These are phyloP conservation scores for Phallus indusiatus DNA, from an alignment of 768 basidiomycete genomes.

Conservation along the genomic window DNA sequence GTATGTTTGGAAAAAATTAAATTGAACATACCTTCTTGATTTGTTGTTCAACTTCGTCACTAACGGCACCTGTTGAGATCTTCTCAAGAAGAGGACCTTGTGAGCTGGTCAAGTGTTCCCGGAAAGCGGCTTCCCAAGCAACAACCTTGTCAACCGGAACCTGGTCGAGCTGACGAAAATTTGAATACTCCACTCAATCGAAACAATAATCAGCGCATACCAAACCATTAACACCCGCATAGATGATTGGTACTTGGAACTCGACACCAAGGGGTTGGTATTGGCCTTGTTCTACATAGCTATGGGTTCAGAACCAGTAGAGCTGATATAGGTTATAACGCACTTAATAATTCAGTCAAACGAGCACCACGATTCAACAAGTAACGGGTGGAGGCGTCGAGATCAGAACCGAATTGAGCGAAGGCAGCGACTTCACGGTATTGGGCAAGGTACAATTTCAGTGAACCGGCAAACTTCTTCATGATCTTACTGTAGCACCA, in stretches of 20 bases:
- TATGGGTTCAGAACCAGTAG: neutral
- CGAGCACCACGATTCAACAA: constrained; percentile 95
- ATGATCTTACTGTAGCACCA: constrained; percentile 71
- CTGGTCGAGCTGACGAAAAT: constrained; percentile 61
- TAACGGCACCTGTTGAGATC: constrained; percentile 76
- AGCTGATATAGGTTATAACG: constrained; percentile 21
- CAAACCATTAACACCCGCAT: constrained; percentile 99
- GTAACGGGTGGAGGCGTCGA: constrained; percentile 99
- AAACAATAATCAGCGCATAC: constrained; percentile 32
- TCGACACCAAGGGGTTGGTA: constrained; percentile 93
- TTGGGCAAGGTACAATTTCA: constrained; percentile 94
- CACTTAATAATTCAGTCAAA: constrained; percentile 91
- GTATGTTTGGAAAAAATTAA: neutral
- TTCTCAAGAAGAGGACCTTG: constrained; percentile 73
- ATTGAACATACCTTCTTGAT: constrained; percentile 64
- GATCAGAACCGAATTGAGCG: constrained; percentile 99
- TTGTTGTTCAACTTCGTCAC: constrained; percentile 83
- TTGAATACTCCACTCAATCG: neutral
- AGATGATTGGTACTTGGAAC: constrained; percentile 97
- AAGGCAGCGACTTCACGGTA: constrained; percentile 99
- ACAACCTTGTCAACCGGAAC: constrained; percentile 94
- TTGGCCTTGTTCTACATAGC: constrained; percentile 82
- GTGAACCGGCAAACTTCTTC: constrained; percentile 99
- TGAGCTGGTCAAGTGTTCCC: constrained; percentile 68
- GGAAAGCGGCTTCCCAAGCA: constrained; percentile 89